These are phyloP conservation scores for Lentinus tigrinus DNA, from an alignment of 768 basidiomycete species.

Conservation along the genomic window DNA sequence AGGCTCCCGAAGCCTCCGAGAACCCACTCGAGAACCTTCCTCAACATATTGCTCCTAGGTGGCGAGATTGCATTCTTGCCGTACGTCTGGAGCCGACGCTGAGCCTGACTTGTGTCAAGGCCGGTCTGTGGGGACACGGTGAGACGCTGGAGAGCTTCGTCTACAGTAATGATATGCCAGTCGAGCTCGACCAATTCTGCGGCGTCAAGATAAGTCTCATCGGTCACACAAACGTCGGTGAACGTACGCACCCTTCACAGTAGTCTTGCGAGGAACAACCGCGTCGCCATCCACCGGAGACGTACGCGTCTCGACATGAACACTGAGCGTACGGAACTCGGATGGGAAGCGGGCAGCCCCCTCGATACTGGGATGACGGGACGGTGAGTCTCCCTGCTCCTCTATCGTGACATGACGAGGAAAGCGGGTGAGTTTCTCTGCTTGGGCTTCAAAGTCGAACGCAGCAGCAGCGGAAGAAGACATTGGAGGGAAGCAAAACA, in stretches of 20 bases:
- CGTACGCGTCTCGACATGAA: not conserved
- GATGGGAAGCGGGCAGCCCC: not conserved
- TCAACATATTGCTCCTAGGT: conserved; percentile 41
- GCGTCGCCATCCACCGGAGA: not conserved
- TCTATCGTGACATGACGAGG: not conserved
- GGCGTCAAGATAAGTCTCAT: not conserved
- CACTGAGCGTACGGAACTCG: conserved; percentile 1
- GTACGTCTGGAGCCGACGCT: conserved; percentile 40
- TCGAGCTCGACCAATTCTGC: not conserved
- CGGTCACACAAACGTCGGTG: not conserved
- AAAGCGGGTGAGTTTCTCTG: not conserved
- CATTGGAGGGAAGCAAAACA: not conserved
- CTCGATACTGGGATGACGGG: not conserved
- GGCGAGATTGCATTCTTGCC: conserved; percentile 53
- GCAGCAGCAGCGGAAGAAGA: not conserved
- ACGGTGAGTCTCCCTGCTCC: not conserved
- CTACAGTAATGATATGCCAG: conserved; percentile 1
- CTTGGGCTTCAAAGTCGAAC: not conserved
- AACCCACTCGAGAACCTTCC: conserved; percentile 39
- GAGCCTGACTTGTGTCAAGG: conserved; percentile 48
- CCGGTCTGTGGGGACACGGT: conserved; percentile 41
- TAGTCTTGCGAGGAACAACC: not conserved
- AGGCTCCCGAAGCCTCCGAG: conserved; percentile 44
- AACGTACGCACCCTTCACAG: not conserved
- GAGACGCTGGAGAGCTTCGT: conserved; percentile 3